Conservation (phyloP, 2,329 filamentous ascomycete species). For the Penicillium sp. region DNA sequence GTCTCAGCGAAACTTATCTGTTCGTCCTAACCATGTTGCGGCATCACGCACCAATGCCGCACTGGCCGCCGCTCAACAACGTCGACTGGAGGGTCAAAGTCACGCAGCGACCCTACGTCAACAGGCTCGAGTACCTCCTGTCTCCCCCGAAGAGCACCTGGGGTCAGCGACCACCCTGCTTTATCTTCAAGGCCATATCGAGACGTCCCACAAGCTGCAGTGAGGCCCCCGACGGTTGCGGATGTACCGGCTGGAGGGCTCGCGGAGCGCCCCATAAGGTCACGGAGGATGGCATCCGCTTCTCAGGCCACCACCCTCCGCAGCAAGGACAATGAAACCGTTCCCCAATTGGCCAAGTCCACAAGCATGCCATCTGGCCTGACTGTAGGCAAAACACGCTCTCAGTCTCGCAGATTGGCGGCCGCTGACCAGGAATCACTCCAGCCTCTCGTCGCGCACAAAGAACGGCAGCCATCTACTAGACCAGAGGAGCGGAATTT, state of each 20-base stretch:
- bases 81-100: conserved; percentile 41
- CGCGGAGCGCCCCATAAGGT: conserved; percentile 40
- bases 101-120: conserved; percentile 49
- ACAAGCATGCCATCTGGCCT: conserved; percentile 33
- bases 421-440: conserved; percentile 26
- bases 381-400: conserved; percentile 42
- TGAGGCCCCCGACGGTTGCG: conserved; percentile 8
- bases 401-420: conserved; percentile 40
- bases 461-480: conserved; percentile 25
- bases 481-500: conserved; percentile 19
- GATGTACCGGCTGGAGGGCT: conserved; percentile 32
- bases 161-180: conserved; percentile 24
- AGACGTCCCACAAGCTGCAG: conserved; percentile 19
- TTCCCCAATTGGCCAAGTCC: conserved; percentile 30
- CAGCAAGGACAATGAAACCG: conserved; percentile 28
- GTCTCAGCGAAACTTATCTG: conserved; percentile 28
- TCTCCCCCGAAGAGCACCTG: conserved; percentile 29
- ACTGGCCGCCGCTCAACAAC: conserved; percentile 40
- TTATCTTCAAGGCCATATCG: conserved; percentile 13
- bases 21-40: conserved; percentile 28
- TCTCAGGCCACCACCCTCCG: conserved; percentile 36
- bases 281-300: conserved; percentile 34
- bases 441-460: conserved; percentile 10
- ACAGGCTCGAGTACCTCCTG: conserved; percentile 39
- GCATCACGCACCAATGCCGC: conserved; percentile 39